Evolutionary conservation across 108 stramenopile species (phyloP).

Genomic region (Epipyxis sp.): DNA sequence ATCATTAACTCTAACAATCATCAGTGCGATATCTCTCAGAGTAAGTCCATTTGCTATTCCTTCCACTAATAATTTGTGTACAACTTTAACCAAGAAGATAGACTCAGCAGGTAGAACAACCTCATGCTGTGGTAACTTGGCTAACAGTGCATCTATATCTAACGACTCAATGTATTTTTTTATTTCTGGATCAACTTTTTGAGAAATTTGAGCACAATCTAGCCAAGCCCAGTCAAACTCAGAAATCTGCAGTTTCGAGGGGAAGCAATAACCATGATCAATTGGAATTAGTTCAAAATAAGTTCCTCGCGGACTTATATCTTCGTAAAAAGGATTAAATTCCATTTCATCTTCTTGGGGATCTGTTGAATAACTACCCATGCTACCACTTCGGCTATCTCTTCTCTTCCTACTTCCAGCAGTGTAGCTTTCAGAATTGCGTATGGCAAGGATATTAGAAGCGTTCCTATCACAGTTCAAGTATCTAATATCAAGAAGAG

Average conservation of each 20-base stretch:
- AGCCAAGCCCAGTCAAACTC: constrained; percentile 99
- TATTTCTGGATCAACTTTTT: constrained; percentile 27
- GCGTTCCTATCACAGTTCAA: constrained; percentile 94
- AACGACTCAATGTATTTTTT: constrained; percentile 19
- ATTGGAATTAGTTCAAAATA: constrained; percentile 80
- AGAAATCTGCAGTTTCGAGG: constrained; percentile 81
- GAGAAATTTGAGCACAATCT: constrained; percentile 85
- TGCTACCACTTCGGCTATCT: neutral
- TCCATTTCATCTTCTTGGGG: constrained; percentile 1
- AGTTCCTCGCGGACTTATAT: neutral
- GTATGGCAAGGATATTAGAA: constrained; percentile 68
- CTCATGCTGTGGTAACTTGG: constrained; percentile 1
- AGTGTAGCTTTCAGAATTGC: neutral
- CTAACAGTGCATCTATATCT: constrained; percentile 31
- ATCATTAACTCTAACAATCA: constrained; percentile 33
- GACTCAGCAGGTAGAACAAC: constrained; percentile 30
- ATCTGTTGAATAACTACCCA: neutral
- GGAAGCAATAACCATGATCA: constrained; percentile 93
- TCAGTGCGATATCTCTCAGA: constrained; percentile 41
- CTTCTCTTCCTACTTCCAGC: neutral
- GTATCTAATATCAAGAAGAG: constrained; percentile 89
- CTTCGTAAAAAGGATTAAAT: neutral
- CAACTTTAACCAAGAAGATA: constrained; percentile 20
- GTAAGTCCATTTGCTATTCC: constrained; percentile 39
- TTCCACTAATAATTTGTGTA: constrained; percentile 9